Base-by-base conservation (phyloP, 1,284 basidiomycete species). In the Kalmanozyma brasiliensis region DNA sequence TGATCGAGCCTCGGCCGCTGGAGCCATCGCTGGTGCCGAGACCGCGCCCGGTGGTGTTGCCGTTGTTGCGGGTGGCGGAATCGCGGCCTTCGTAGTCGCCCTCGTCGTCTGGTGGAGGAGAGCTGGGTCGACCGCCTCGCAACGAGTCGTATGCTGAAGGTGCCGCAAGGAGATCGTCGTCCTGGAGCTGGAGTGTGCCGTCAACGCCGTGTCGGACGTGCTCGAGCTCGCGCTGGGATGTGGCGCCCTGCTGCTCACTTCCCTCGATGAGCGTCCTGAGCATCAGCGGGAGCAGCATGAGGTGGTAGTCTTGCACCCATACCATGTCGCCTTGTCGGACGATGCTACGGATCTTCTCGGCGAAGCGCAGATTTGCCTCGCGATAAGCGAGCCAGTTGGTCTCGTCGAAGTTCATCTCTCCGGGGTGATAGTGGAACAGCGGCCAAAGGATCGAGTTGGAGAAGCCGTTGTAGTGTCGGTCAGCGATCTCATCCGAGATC, bases 371-470 rank as follows among this genome's bases (percentile, higher is more conserved):
- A 83, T 98, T 99, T 42, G 96, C 96, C 83, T 97, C 93, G 32
- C 95, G 89, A 84, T 98, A 99, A 1, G 94, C 95, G 45, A 91
- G 88, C 95, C 95, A 99, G 83, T 98, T 92, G 79, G 91, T 91
- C 84, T 97, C 93, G 84, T 98, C 95, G 82, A 98, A 98, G 84
- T 94, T 96, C 94, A 98, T 98, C 73, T 80, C 78, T 8, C 80
- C 79, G 0, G 74, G 73, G 83, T 97, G 94, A 84, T 98, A 99
- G 83, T 99, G 95, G 87, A 98, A 98, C 43, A 99, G 86, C 0
- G 95, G 95, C 95, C 95, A 99, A 35, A 99, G 88, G 84, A 99
- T 98, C 46, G 93, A 96, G 86, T 99, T 99, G 73, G 93, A 94
- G 86, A 99, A 98, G n/a, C 84, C 84, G 79, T 98, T 98, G 86